Evolutionary conservation across 306 rosid genomes (phyloP).

Genomic region (Cicer yamashitae): DNA sequence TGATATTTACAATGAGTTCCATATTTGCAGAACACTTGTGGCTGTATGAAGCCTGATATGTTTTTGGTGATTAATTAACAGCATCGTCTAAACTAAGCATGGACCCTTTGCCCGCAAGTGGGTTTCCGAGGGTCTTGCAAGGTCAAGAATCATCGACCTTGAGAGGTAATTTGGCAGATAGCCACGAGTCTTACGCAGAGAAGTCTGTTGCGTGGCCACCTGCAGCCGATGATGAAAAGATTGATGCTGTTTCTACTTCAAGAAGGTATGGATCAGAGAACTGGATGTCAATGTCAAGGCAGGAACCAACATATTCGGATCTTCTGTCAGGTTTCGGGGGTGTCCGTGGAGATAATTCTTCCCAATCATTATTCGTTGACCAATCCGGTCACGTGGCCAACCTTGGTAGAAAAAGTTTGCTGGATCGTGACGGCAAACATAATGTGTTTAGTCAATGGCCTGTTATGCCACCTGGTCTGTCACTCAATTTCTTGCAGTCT

Average conservation of each 20-base stretch:
- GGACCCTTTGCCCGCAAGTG: slow-evolving; percentile 73
- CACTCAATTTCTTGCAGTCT: slow-evolving; percentile 63
- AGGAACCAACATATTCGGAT: slow-evolving; percentile 77
- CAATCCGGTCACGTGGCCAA: slow-evolving; percentile 51
- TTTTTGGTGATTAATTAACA: slow-evolving; percentile 37
- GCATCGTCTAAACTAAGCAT: slow-evolving; percentile 65
- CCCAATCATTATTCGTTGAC: slow-evolving; percentile 52
- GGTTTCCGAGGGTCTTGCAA: slow-evolving; percentile 93
- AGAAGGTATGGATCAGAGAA: slow-evolving; percentile 66
- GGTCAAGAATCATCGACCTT: slow-evolving; percentile 93
- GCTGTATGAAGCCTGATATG: slow-evolving; percentile 30
- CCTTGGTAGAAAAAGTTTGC: slow-evolving; percentile 54
- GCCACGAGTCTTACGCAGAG: slow-evolving; percentile 66
- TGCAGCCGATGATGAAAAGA: slow-evolving; percentile 67
- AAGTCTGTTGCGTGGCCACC: slow-evolving; percentile 70
- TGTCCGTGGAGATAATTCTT: slow-evolving; percentile 51
- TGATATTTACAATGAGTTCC: background rate
- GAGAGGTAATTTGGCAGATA: slow-evolving; percentile 70
- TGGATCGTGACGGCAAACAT: slow-evolving; percentile 71
- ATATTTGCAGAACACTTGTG: background rate
- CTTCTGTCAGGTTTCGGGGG: slow-evolving; percentile 85
- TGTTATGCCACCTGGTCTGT: slow-evolving; percentile 58
- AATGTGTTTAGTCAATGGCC: slow-evolving; percentile 63
- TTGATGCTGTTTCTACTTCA: slow-evolving; percentile 65
- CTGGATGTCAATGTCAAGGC: slow-evolving; percentile 73